These are phyloP conservation scores for Agaricus sinodeliciosus DNA, from an alignment of 768 basidiomycete species.

Conservation along the genomic window DNA sequence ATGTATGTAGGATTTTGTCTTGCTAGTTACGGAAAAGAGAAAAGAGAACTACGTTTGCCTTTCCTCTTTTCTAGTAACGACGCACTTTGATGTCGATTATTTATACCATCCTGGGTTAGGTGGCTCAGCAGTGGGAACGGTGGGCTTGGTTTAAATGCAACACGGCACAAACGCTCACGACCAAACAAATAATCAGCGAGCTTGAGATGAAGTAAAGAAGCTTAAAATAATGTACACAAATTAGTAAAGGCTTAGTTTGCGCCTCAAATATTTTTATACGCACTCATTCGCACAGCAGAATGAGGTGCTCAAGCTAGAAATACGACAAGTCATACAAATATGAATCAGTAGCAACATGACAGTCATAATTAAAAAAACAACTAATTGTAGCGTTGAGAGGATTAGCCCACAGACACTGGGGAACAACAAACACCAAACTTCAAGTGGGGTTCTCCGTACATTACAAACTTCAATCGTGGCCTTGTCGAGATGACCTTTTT, in stretches of 20 bases:
- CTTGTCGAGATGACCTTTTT: slow-evolving; percentile 23
- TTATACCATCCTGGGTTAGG: slow-evolving; percentile 1
- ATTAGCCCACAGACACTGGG: neutral
- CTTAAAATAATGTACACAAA: no score
- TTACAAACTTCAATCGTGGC: neutral
- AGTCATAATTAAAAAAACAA: slow-evolving; percentile 2
- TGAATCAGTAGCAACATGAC: slow-evolving; percentile 1
- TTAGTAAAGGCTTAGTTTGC: no score
- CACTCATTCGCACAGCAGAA: neutral
- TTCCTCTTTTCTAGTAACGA: neutral
- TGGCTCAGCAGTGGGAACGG: neutral
- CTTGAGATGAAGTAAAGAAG: neutral
- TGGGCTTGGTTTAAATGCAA: no score
- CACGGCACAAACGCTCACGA: neutral
- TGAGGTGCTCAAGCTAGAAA: neutral
- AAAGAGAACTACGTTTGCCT: neutral
- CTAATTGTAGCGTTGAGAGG: slow-evolving; percentile 3
- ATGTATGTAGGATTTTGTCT: neutral
- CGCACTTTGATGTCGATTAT: neutral
- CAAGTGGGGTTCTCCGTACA: no score
- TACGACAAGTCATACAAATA: neutral
- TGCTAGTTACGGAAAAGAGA: neutral
- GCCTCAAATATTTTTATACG: no score
- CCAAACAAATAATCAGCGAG: neutral
- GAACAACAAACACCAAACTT: neutral